Percentiles rank a stretch among this genome's conserved stretches.
These are phyloP conservation scores for Penicillium palitans DNA, from an alignment of 2,329 filamentous ascomycete genomes.

Conservation along the genomic window DNA sequence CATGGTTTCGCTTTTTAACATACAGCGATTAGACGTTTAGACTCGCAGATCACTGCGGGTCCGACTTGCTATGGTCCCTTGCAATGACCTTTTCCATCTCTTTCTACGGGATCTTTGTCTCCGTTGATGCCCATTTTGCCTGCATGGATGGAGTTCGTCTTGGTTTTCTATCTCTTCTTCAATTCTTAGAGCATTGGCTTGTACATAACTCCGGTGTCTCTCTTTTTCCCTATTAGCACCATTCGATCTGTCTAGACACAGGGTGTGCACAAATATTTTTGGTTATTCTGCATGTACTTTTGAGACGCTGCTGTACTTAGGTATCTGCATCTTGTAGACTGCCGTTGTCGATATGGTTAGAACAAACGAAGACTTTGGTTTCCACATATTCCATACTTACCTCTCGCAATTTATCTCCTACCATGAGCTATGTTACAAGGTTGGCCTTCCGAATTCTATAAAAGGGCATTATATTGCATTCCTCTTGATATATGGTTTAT, in stretches of 20 bases:
- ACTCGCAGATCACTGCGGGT: slow-evolving; percentile 1
- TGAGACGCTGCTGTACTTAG: slow-evolving; percentile 8
- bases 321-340: neutral
- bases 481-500: neutral
- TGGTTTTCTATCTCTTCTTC: slow-evolving; percentile 5
- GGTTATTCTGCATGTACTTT: slow-evolving; percentile 19
- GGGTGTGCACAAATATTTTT: slow-evolving; percentile 11
- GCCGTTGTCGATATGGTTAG: neutral
- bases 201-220: neutral
- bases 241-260: neutral
- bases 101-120: slow-evolving; percentile 3
- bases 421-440: neutral
- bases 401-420: neutral
- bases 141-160: slow-evolving; percentile 26
- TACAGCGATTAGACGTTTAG: slow-evolving; percentile 5
- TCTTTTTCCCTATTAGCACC: neutral
- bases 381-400: neutral
- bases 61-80: slow-evolving; percentile 3
- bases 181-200: slow-evolving; percentile 8
- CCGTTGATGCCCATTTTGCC: slow-evolving; percentile 9
- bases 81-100: slow-evolving; percentile 11
- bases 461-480: neutral
- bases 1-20: slow-evolving; percentile 4
- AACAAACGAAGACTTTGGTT: neutral
- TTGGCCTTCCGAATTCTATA: neutral